Evolutionary conservation across 179 eudicot species (phyloP), one percentile per base, ranked within the genome.

Genomic region (Gypsophila paniculata): DNA sequence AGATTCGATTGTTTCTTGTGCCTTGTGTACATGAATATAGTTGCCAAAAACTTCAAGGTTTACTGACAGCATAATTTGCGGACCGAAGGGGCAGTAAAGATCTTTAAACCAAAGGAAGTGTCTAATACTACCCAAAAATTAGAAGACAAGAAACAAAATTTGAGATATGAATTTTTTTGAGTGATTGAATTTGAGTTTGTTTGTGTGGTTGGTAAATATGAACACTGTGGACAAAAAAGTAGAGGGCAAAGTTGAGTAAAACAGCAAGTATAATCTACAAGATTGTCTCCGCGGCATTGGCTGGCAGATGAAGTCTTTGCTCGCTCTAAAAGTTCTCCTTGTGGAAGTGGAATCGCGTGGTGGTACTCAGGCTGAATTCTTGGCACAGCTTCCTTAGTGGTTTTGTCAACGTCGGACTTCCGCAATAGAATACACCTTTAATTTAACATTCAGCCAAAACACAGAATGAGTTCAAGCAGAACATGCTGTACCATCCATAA

Each of bases 341-440:
- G 81, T 95, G 99, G 74, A 95, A 95, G 9, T 86, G 84, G 76
- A 95, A 95, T 3, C 96, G 88, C 1, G 98, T 87, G 1, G 88
- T 74, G 11, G 89, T 75, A 65, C 71, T 84, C 25, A 86, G 74
- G 82, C 86, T 92, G 79, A 86, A 86, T 77, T 95, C 98, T 55
- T 88, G 90, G 74, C 99, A 92, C 8, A 92, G 91, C 74, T 81
- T 75, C 77, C 77, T 86, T 49, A 95, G 78, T 49, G 77, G 80
- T 75, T 84, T 86, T 7, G 95, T 86, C 55, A 90, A 79, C 51
- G 86, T 77, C 19, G 90, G 82, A 44, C 91, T 86, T 80, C 98
- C 98, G 76, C 96, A 92, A 72, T 95, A 95, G 86, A 95, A 95
- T 21, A 95, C 98, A 71, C 98, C 99, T 94, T 89, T 84, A 82